Base-by-base conservation (phyloP, 768 basidiomycete species). In the Mycena leptocephala region DNA sequence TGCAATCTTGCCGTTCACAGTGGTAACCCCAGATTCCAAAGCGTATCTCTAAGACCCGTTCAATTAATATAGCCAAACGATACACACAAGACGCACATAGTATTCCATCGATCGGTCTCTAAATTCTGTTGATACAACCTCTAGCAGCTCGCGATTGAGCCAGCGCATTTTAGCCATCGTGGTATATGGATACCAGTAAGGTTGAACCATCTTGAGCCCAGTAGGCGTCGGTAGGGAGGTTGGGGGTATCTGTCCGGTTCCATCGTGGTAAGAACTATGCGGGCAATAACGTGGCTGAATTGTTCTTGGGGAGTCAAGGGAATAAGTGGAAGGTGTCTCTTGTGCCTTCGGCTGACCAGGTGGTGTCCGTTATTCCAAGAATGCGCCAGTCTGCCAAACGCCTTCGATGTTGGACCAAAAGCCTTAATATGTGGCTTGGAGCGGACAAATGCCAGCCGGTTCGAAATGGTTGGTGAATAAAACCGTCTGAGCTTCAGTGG, bases 61-160 rank as follows among this genome's bases (percentile, higher is more conserved):
- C 20, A 66, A 75, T 64, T 26, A 46, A 55, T 32, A 24, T 67
- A n/a, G 53, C 72, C 32, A 67, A 72, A 66, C 4, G 32, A 33
- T 51, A 28, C 48, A 43, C 58, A n/a, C 59, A 46, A 72, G 37
- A 66, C 96, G 82, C 85, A 97, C 97, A 89, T 99, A 98, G 83
- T 97, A 99, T 80, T 99, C 97, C 89, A 97, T 94, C 18, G 94
- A 96, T 62, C 97, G 90, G 87, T 98, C 97, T 67, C 97, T 89
- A 82, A 98, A 99, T 83, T 99, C 97, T 0, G 97, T 97, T 0
- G 95, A 96, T 20, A 99, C 94, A 46, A 98, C 93, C 84, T 99
- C 97, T 28, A 99, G 85, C 43, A 98, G 89, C 83, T 97, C 95
- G 59, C 97, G 88, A 39, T 95, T 93, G 43, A 96, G 88, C 97